Percentiles rank a stretch among this genome's conserved stretches.
These are phyloP conservation scores for Dactylellina haptotyla DNA, from an alignment of 2,329 filamentous ascomycete genomes.

Conservation along the genomic window DNA sequence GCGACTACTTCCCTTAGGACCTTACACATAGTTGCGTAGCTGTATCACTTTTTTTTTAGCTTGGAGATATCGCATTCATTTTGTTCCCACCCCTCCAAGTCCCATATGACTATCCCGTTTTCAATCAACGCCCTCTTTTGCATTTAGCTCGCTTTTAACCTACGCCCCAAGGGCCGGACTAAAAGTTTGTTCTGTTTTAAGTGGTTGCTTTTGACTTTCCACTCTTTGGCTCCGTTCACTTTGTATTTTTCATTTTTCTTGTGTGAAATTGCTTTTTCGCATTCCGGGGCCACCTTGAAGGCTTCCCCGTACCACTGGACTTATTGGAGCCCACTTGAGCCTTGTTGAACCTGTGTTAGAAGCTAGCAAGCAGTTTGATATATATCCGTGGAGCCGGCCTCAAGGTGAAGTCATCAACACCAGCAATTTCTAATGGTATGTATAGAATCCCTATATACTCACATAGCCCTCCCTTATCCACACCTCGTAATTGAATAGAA, in stretches of 20 bases:
- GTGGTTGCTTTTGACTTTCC: slow-evolving; percentile 53
- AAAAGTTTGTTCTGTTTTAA: slow-evolving; percentile 54
- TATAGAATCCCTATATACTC: slow-evolving; percentile 23
- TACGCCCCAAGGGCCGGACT: slow-evolving; percentile 16
- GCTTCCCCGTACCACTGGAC: slow-evolving; percentile 9
- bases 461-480: slow-evolving; percentile 23
- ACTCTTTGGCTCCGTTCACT: neutral
- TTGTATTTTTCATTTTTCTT: neutral
- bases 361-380: slow-evolving; percentile 54
- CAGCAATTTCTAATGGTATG: slow-evolving; percentile 54
- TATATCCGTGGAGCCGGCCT: slow-evolving; percentile 55
- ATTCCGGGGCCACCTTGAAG: slow-evolving; percentile 35
- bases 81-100: neutral
- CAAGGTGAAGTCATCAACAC: slow-evolving; percentile 53
- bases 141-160: slow-evolving; percentile 41
- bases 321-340: slow-evolving; percentile 23
- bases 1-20: neutral
- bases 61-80: neutral
- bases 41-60: slow-evolving; percentile 11
- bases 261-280: slow-evolving; percentile 50
- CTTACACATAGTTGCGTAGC: neutral
- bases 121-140: slow-evolving; percentile 52
- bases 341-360: slow-evolving; percentile 43
- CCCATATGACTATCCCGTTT: slow-evolving; percentile 52
- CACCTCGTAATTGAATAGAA: slow-evolving; percentile 7